Base-by-base conservation (phyloP, 2,329 filamentous ascomycete genomes). In the Colletotrichum cuscutae region DNA sequence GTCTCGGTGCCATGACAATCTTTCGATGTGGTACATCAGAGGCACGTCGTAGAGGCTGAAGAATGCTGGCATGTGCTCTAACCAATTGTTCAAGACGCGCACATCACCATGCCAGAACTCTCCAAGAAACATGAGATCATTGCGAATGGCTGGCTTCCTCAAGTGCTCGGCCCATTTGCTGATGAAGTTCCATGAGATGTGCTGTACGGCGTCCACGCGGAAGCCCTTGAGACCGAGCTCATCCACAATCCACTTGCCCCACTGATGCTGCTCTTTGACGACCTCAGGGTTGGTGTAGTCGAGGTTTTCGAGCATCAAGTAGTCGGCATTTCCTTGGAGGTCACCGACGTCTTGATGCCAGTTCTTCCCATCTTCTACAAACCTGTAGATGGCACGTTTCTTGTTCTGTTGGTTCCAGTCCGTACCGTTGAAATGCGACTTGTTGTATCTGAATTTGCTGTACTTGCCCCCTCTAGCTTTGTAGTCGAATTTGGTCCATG, bases 131-230 rank as follows among this genome's bases (percentile, higher is more conserved):
- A 57, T 65, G 5, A 73, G 66, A 5, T 73, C 71, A n/a, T 73
- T 60, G 5, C 28, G 35, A 1, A 35, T 57, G 1, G 35, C 35
- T 22, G 42, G 42, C 56, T 73, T 73, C 60, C 54, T 57, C 24
- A 73, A 46, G 32, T 70, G 32, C 9, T 30, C 53, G 5, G 71
- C 26, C 71, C 71, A 73, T 49, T 73, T 67, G 5, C 70, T 73
- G 56, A 73, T 57, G 9, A 73, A 73, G 35, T 65, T 71, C 66
- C 54, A 73, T n/a, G 71, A 73, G 66, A 73, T 73, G 66, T 73
- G 71, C 49, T 73, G 71, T n/a, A 73, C 71, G 22, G 71, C 71
- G 22, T 73, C 71, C 6, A 73, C 49, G 2, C 71, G 71, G 46
- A 73, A 73, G 11, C 71, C 71, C 11, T 30, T 49, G 19, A 73